Conservation (phyloP, 768 basidiomycete species). For the Pholiota microspora region DNA sequence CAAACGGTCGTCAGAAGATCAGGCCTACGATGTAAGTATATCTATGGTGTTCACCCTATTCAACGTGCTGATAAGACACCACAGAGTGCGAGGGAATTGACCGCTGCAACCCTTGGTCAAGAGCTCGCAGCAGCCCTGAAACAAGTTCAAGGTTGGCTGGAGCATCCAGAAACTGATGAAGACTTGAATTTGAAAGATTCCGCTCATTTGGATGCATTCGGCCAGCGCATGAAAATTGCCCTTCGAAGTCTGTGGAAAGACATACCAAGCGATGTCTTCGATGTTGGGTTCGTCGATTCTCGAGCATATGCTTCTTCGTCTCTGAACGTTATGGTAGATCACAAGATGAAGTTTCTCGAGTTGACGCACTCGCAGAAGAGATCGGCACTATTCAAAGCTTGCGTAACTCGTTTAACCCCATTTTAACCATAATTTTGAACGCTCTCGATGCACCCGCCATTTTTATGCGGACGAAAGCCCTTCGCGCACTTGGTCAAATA, state of each 20-base stretch:
- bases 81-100: constrained; percentile 83
- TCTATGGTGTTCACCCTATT: too few species aligned
- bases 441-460: constrained; percentile 85
- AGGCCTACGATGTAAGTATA: constrained; percentile 72
- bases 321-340: constrained; percentile 39
- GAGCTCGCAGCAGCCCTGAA: constrained; percentile 75
- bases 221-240: constrained; percentile 56
- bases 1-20: constrained; percentile 74
- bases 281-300: constrained; percentile 58
- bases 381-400: constrained; percentile 77
- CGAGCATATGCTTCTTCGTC: not conserved
- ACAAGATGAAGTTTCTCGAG: constrained; percentile 65
- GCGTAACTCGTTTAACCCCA: constrained; percentile 78
- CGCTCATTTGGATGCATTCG: constrained; percentile 45
- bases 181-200: constrained; percentile 43
- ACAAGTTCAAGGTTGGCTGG: constrained; percentile 50
- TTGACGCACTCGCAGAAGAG: constrained; percentile 71
- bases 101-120: constrained; percentile 76
- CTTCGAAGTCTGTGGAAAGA: constrained; percentile 76
- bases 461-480: constrained; percentile 91
- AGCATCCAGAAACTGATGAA: constrained; percentile 42
- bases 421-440: constrained; percentile 73
- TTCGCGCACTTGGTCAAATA: constrained; percentile 86
- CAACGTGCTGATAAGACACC: too few species aligned
- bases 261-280: constrained; percentile 70